Conservation (phyloP, 1,284 basidiomycete genomes). For the Trametes hirsuta region DNA sequence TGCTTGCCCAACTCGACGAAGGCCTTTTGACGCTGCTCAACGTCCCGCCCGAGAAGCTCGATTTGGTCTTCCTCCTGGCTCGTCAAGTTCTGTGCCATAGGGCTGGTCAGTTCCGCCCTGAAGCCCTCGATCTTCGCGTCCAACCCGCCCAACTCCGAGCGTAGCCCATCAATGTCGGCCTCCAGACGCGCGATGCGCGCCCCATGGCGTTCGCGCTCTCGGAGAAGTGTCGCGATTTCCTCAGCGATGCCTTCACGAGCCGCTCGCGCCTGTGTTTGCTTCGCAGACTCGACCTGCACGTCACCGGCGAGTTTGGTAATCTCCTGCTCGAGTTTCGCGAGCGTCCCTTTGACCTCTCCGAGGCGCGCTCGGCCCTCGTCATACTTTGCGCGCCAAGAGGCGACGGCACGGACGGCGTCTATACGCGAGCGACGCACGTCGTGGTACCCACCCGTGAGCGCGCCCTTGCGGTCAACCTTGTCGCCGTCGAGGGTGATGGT, state of each 20-base stretch:
- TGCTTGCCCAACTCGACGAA: conserved; percentile 71
- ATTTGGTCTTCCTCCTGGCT: conserved; percentile 74
- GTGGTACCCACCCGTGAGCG: conserved; percentile 95
- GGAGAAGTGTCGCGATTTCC: conserved; percentile 63
- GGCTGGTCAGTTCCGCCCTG: conserved; percentile 74
- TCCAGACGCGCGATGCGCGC: conserved; percentile 72
- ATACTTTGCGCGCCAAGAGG: conserved; percentile 77
- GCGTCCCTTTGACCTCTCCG: conserved; percentile 74
- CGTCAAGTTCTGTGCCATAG: conserved; percentile 77
- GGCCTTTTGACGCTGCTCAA: conserved; percentile 74
- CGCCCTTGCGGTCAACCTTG: conserved; percentile 96
- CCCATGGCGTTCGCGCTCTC: conserved; percentile 74
- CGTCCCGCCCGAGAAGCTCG: conserved; percentile 72
- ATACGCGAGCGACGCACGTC: conserved; percentile 90
- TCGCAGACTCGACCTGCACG: conserved; percentile 72
- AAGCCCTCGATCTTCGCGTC: conserved; percentile 67
- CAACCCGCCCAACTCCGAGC: conserved; percentile 67
- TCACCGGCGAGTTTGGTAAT: conserved; percentile 79
- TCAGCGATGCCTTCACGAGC: conserved; percentile 69
- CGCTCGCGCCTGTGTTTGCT: conserved; percentile 74
- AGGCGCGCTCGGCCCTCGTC: conserved; percentile 69
- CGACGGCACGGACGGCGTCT: conserved; percentile 82
- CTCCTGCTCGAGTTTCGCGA: conserved; percentile 83
- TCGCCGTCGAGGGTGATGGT: conserved; percentile 98
- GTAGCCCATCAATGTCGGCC: conserved; percentile 68